These are phyloP conservation scores for Arctostaphylos glauca DNA, from an alignment of 148 eudicot species.

Conservation along the genomic window DNA sequence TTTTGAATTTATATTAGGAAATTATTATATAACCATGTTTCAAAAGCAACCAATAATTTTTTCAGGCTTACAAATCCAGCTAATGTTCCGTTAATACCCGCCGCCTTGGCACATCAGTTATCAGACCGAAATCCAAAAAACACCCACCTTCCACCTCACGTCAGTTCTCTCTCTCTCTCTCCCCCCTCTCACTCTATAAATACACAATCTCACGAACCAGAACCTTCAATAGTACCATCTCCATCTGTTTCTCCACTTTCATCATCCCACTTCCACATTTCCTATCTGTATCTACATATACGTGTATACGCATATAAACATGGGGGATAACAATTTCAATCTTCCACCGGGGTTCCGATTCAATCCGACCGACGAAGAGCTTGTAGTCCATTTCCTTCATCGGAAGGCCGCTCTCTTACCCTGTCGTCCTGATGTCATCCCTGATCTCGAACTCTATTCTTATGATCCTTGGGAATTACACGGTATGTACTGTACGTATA, in stretches of 20 bases:
- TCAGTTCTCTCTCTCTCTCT: slow-evolving; percentile 18
- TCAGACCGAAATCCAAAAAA: too few relatives aligned
- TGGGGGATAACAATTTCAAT: slow-evolving; percentile 43
- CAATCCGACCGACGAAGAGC: slow-evolving; percentile 79
- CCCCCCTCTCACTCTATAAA: slow-evolving; percentile 30
- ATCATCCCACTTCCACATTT: not conserved
- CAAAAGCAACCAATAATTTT: too few relatives aligned
- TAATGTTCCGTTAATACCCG: not conserved
- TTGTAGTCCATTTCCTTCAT: slow-evolving; percentile 83
- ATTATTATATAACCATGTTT: too few relatives aligned
- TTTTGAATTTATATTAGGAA: too few relatives aligned
- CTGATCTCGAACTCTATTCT: slow-evolving; percentile 77
- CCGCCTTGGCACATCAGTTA: not conserved
- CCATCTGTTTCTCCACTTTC: not conserved
- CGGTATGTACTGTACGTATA: slow-evolving; percentile 23
- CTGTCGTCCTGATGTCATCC: slow-evolving; percentile 78
- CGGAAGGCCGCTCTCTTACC: slow-evolving; percentile 66
- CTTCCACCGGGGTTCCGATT: slow-evolving; percentile 91
- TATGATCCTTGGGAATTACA: slow-evolving; percentile 91
- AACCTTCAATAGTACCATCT: slow-evolving; percentile 9
- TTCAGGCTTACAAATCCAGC: not conserved
- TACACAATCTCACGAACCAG: slow-evolving; percentile 15
- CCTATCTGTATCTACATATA: not conserved
- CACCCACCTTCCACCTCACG: slow-evolving; percentile 35
- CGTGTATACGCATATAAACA: not conserved